Percentiles rank a stretch among this genome's conserved stretches.
These are phyloP conservation scores for Yarrowia deformans DNA, from an alignment of 805 yeast genomes.

Conservation along the genomic window DNA sequence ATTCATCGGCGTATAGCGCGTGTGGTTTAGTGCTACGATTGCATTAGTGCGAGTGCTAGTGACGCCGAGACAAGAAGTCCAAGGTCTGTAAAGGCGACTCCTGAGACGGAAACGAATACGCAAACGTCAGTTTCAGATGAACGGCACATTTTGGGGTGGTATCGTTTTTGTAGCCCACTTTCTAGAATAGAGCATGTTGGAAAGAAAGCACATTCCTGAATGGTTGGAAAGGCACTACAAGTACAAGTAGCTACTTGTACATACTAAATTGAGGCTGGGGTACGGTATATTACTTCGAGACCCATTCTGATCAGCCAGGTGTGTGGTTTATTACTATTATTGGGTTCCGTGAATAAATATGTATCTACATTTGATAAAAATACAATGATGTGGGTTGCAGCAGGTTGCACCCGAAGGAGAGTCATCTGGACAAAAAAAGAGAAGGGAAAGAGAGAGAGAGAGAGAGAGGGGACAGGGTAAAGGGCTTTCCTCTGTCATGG, in stretches of 20 bases:
- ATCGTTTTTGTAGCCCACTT: no score
- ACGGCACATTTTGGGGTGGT: neutral
- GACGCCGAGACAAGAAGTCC: neutral
- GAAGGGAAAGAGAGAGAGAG: no score
- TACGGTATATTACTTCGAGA: no score
- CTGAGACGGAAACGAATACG: neutral
- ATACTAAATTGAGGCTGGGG: no score
- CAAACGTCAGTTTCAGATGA: neutral
- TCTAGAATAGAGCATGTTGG: no score
- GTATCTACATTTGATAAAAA: constrained; percentile 17
- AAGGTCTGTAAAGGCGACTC: neutral
- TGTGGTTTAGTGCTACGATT: neutral
- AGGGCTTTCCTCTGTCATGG: neutral
- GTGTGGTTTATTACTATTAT: neutral
- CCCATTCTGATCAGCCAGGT: no score
- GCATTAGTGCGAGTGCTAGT: neutral
- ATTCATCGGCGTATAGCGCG: neutral
- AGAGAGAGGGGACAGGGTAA: no score
- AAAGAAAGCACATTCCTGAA: no score
- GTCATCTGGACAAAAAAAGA: no score
- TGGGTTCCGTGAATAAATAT: neutral
- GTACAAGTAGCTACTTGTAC: no score
- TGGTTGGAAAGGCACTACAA: no score
- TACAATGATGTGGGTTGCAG: neutral
- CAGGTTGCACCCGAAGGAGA: neutral